phyloP scores from a whole-genome alignment of 2,329 filamentous ascomycete species.

The Sarocladiaceae sp. region DNA sequence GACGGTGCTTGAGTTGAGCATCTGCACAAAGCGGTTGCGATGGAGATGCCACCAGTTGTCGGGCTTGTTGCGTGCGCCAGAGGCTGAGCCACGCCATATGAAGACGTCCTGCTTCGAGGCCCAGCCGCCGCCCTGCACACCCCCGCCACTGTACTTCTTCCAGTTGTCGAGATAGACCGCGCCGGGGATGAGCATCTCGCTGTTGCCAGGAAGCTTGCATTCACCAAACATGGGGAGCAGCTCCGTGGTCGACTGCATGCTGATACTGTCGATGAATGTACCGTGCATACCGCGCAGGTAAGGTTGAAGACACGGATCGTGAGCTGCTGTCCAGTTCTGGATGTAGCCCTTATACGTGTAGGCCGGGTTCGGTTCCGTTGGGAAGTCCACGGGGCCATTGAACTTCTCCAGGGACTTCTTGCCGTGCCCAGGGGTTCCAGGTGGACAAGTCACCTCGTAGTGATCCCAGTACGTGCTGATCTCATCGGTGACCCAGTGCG shows the following conservation, averaged over 20 bases:
- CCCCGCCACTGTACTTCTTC: conserved; percentile 52
- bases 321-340: conserved; percentile 50
- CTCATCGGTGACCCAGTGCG: conserved; percentile 37
- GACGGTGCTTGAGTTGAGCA: conserved; percentile 61
- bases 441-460: conserved; percentile 49
- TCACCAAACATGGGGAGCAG: conserved; percentile 56
- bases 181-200: conserved; percentile 58
- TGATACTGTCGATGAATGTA: conserved; percentile 49
- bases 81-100: conserved; percentile 60
- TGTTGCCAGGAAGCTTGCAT: conserved; percentile 57
- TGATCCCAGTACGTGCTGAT: conserved; percentile 49
- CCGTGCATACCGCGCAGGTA: conserved; percentile 46
- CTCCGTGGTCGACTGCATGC: conserved; percentile 45
- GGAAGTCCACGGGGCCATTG: conserved; percentile 26
- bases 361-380: conserved; percentile 25
- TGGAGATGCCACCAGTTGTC: conserved; percentile 63
- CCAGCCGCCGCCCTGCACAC: conserved; percentile 51
- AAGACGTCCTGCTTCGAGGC: conserved; percentile 46
- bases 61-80: conserved; percentile 46
- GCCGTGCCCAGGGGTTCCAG: conserved; percentile 41
- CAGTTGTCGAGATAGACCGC: conserved; percentile 59
- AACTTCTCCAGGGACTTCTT: conserved; percentile 26
- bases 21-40: conserved; percentile 62
- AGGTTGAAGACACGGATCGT: conserved; percentile 56
- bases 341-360: conserved; percentile 44